Percentiles rank a stretch among this genome's conserved stretches.
These are phyloP conservation scores for Xylariaceae sp. DNA, from an alignment of 2,329 filamentous ascomycete genomes.

Conservation along the genomic window DNA sequence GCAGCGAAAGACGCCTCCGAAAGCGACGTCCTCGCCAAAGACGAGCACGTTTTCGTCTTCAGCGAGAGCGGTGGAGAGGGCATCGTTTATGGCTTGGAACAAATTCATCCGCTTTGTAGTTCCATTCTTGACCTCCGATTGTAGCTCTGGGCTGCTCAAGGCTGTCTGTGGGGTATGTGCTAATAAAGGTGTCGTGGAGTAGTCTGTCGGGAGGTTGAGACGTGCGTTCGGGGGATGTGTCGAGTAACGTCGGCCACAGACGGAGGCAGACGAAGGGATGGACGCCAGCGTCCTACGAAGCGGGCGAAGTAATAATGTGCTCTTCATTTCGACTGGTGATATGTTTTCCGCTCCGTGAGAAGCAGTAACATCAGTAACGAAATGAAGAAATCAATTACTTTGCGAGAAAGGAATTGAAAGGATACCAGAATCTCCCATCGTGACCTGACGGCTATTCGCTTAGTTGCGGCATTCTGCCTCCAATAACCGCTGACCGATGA, in stretches of 20 bases:
- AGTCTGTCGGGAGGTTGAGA: constrained; percentile 86
- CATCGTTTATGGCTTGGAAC: constrained; percentile 90
- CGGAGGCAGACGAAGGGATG: constrained; percentile 8
- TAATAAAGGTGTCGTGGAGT: constrained; percentile 74
- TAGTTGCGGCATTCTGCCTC: constrained; percentile 26
- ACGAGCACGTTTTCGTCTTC: constrained; percentile 82
- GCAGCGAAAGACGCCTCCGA: constrained; percentile 93
- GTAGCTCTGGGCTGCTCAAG: constrained; percentile 68
- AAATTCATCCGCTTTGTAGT: constrained; percentile 86
- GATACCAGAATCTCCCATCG: constrained; percentile 13
- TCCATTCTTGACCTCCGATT: constrained; percentile 59
- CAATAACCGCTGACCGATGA: constrained; percentile 5
- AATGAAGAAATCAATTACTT: neutral
- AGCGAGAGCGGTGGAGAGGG: constrained; percentile 75
- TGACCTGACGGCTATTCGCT: constrained; percentile 23
- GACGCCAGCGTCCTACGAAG: constrained; percentile 21
- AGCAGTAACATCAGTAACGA: neutral
- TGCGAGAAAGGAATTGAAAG: neutral
- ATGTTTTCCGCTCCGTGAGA: neutral
- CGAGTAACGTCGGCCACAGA: constrained; percentile 40
- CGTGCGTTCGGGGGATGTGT: constrained; percentile 56
- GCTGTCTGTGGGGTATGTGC: constrained; percentile 73
- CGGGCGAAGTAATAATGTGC: constrained; percentile 17
- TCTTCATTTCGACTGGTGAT: constrained; percentile 24
- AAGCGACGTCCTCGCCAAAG: constrained; percentile 96